A percentile compares a stretch with the other conserved stretches of the same genome.
Conservation (phyloP, 495 filamentous ascomycete genomes). For the Tuber microsphaerosporum region DNA sequence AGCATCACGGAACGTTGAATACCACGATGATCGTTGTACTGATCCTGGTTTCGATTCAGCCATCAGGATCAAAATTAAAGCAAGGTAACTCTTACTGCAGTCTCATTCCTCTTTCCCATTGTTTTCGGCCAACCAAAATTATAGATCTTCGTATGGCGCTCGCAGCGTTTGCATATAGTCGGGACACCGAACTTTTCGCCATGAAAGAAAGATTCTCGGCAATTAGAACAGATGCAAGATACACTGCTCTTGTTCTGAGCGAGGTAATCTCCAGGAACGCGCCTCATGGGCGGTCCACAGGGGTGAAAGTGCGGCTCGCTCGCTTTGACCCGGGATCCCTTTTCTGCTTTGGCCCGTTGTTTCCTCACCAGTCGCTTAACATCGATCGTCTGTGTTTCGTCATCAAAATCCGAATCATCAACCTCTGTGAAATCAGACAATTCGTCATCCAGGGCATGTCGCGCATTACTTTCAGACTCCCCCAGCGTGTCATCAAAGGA, state of each 20-base stretch:
- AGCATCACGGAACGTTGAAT: not conserved
- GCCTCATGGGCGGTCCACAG: constrained; percentile 42
- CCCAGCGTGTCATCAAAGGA: not conserved
- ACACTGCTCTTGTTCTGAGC: constrained; percentile 47
- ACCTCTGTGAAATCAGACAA: not conserved
- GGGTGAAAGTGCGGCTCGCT: constrained; percentile 2
- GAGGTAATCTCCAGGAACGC: constrained; percentile 69
- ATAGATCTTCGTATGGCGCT: constrained; percentile 91
- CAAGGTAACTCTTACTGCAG: constrained; percentile 48
- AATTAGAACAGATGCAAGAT: constrained; percentile 62
- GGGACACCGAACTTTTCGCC: constrained; percentile 77
- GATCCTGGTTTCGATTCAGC: not conserved
- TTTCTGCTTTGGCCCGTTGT: not conserved
- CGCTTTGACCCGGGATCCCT: not conserved
- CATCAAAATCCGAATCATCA: constrained; percentile 11
- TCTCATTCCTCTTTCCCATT: constrained; percentile 64
- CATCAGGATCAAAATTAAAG: not conserved
- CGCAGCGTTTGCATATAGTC: constrained; percentile 79
- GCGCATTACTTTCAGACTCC: not conserved
- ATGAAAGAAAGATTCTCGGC: constrained; percentile 74
- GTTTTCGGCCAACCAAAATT: constrained; percentile 96
- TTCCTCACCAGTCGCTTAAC: not conserved
- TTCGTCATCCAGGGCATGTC: constrained; percentile 2
- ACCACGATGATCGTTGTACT: not conserved
- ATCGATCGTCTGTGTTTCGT: constrained; percentile 6